Percentiles rank a stretch among this genome's conserved stretches.
phyloP scores from a whole-genome alignment of 345 rosid species.

The Draba incana region DNA sequence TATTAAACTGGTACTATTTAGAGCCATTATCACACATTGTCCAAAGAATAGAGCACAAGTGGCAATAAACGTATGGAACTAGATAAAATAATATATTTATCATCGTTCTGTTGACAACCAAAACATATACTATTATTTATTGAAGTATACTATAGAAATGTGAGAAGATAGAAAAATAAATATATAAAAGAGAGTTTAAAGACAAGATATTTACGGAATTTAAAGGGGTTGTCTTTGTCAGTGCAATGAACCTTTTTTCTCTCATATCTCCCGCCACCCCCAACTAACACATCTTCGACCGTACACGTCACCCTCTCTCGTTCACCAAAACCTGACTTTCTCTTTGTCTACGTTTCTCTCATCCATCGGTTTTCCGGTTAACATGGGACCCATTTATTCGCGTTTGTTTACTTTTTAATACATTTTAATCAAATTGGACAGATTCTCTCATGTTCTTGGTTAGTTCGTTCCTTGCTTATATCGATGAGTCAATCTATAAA shows the following conservation, averaged over 20 bases:
- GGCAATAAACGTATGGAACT: constrained; percentile 32
- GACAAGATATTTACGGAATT: constrained; percentile 43
- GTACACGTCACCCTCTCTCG: constrained; percentile 42
- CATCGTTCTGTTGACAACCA: constrained; percentile 23
- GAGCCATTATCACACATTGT: constrained; percentile 32
- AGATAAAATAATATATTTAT: neutral
- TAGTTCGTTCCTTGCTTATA: neutral
- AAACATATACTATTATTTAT: neutral
- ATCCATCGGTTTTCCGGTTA: constrained; percentile 6
- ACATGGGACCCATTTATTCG: constrained; percentile 22
- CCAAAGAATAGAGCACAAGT: constrained; percentile 36
- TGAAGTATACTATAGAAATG: neutral
- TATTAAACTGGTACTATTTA: no score
- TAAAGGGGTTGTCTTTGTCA: constrained; percentile 32
- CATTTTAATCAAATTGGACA: neutral
- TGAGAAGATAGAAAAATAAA: neutral
- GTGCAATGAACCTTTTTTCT: constrained; percentile 39
- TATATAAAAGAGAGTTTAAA: constrained; percentile 16
- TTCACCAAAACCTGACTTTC: constrained; percentile 30
- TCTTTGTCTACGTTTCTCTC: constrained; percentile 34
- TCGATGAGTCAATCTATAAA: no score
- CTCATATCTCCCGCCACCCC: constrained; percentile 29
- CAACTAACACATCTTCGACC: constrained; percentile 39
- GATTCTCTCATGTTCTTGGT: constrained; percentile 30
- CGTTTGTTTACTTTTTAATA: neutral